Percentiles rank a stretch among this genome's conserved stretches.
Evolutionary conservation across 148 eudicot species (phyloP).

Genomic region (Cornus controversa): DNA sequence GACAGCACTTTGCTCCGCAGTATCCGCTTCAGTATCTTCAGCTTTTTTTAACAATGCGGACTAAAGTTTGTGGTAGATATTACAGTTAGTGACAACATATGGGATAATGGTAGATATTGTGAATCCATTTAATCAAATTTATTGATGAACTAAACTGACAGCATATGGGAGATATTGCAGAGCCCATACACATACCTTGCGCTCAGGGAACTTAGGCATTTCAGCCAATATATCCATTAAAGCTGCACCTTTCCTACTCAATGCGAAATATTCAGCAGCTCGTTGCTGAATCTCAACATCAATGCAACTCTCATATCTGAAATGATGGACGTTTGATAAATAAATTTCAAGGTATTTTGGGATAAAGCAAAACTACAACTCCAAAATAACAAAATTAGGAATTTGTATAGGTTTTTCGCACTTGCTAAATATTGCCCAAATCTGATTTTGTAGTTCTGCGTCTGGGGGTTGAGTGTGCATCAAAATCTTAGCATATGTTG

Average conservation of each 20-base stretch:
- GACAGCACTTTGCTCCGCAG: conserved; percentile 97
- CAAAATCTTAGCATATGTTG: conserved; percentile 95
- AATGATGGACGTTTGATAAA: conserved; percentile 19
- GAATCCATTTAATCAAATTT: neutral
- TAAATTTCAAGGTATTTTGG: neutral
- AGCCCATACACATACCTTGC: conserved; percentile 57
- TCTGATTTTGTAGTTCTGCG: conserved; percentile 73
- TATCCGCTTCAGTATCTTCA: conserved; percentile 91
- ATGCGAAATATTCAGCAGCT: conserved; percentile 83
- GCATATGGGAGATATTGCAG: neutral
- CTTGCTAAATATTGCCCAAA: conserved; percentile 90
- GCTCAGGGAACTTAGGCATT: conserved; percentile 99
- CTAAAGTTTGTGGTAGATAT: conserved; percentile 31
- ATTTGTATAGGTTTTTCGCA: conserved; percentile 25
- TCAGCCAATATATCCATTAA: conserved; percentile 94
- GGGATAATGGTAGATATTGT: too few species aligned
- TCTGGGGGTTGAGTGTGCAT: conserved; percentile 92
- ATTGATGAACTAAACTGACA: neutral
- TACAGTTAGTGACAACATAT: conserved; percentile 8
- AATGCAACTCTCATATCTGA: conserved; percentile 93
- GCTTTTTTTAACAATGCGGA: conserved; percentile 91
- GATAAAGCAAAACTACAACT: neutral
- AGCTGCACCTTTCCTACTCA: conserved; percentile 86
- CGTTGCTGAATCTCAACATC: conserved; percentile 98
- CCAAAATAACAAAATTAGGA: neutral